Percentiles rank a stretch among this genome's conserved stretches.
Conservation (phyloP, 805 yeast genomes). For the Lachancea thermotolerans region DNA sequence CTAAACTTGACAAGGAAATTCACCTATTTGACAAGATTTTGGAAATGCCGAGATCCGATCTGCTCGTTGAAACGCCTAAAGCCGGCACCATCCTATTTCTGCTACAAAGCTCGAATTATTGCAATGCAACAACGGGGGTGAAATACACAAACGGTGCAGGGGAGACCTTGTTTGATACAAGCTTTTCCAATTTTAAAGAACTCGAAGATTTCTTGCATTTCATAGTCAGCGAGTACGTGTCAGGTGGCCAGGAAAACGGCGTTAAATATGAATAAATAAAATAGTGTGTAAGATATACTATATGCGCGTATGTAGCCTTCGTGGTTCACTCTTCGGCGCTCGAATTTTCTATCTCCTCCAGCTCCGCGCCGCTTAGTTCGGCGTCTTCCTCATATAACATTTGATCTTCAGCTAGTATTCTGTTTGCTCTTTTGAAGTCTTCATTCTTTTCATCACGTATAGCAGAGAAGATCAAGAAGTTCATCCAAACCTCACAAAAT, state of each 20-base stretch:
- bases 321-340: background rate
- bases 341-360: background rate
- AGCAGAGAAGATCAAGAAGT: slow-evolving; percentile 53
- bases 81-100: slow-evolving; percentile 13
- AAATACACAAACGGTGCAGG: slow-evolving; percentile 12
- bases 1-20: slow-evolving; percentile 22
- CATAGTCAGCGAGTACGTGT: slow-evolving; percentile 24
- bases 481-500: slow-evolving; percentile 65
- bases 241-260: background rate
- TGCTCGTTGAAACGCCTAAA: slow-evolving; percentile 12
- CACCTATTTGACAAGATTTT: slow-evolving; percentile 19
- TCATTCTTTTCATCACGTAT: slow-evolving; percentile 57
- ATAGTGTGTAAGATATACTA: background rate
- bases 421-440: slow-evolving; percentile 35
- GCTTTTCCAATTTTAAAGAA: slow-evolving; percentile 30
- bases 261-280: background rate
- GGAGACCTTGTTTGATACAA: slow-evolving; percentile 18
- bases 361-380: slow-evolving; percentile 4
- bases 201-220: slow-evolving; percentile 31
- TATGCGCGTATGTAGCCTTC: background rate
- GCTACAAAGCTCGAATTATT: slow-evolving; percentile 28
- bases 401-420: slow-evolving; percentile 10
- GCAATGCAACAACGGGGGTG: slow-evolving; percentile 24
- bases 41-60: slow-evolving; percentile 18
- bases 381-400: slow-evolving; percentile 6